Percentiles rank a stretch among this genome's conserved stretches.
Conservation (phyloP, 83 land plant genomes). For the Diphasiastrum complanatum region DNA sequence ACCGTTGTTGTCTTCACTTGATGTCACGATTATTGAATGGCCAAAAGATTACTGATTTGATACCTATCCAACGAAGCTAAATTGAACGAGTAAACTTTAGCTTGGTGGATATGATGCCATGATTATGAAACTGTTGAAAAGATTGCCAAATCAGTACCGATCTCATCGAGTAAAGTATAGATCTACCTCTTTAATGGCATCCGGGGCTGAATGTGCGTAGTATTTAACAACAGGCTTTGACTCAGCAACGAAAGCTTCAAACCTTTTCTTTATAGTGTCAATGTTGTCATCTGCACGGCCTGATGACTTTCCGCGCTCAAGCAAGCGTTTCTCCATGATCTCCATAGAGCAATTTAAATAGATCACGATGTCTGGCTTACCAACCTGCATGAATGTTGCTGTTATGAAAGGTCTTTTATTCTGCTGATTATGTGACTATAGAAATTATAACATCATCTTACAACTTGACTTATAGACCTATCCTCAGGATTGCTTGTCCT, state of each 20-base stretch:
- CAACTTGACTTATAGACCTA: background rate
- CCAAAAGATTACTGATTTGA: too few species aligned
- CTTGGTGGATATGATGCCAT: too few species aligned
- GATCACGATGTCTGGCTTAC: slow-evolving; percentile 21
- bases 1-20: too few species aligned
- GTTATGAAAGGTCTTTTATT: too few species aligned
- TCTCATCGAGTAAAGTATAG: too few species aligned
- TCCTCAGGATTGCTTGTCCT: background rate
- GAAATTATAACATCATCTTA: background rate
- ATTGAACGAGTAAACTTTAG: too few species aligned
- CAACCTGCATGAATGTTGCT: slow-evolving; percentile 11
- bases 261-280: slow-evolving; percentile 25
- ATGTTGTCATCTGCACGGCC: slow-evolving; percentile 29
- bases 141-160: too few species aligned
- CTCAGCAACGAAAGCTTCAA: slow-evolving; percentile 24
- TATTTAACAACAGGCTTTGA: slow-evolving; percentile 27
- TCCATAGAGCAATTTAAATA: slow-evolving; percentile 20
- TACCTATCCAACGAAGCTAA: too few species aligned
- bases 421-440: background rate
- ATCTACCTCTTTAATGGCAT: too few species aligned
- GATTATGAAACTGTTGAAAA: too few species aligned
- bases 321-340: slow-evolving; percentile 19
- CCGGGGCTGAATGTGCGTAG: too few species aligned
- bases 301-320: slow-evolving; percentile 23
- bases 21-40: too few species aligned